Evolutionary conservation across 2,329 filamentous ascomycete species (phyloP).

Genomic region (Knoxdaviesia capensis): DNA sequence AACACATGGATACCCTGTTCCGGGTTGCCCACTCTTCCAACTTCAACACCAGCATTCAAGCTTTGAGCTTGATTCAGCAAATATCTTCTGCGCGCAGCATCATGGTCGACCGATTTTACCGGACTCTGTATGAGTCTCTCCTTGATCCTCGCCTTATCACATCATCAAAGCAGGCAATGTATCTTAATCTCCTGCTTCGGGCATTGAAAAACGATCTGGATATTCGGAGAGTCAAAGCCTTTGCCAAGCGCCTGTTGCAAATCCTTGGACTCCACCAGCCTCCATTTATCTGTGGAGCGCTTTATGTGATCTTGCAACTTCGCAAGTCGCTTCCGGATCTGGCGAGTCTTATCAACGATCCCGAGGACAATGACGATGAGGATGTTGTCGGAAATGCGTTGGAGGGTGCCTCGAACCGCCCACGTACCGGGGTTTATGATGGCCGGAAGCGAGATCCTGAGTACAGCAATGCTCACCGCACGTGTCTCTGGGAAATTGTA

Average conservation of each 20-base stretch:
- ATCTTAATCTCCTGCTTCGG: conserved; percentile 78
- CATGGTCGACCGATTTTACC: conserved; percentile 78
- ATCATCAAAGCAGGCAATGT: conserved; percentile 89
- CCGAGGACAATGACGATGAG: conserved; percentile 56
- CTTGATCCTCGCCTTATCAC: conserved; percentile 72
- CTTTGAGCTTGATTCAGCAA: conserved; percentile 86
- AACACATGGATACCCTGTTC: conserved; percentile 86
- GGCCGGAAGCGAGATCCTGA: conserved; percentile 81
- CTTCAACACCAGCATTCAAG: conserved; percentile 96
- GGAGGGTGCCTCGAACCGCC: conserved; percentile 7
- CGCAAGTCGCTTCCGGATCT: conserved; percentile 64
- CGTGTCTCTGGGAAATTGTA: conserved; percentile 83
- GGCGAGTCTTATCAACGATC: conserved; percentile 55
- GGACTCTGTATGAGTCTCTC: conserved; percentile 86
- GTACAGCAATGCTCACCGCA: conserved; percentile 80
- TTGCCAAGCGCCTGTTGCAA: conserved; percentile 83
- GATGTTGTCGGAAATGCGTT: conserved; percentile 16
- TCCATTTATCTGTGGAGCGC: conserved; percentile 77
- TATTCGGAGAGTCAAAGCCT: conserved; percentile 80
- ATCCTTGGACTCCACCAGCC: conserved; percentile 76
- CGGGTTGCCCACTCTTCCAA: conserved; percentile 93
- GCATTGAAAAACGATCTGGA: conserved; percentile 81
- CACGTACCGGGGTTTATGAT: conserved; percentile 38
- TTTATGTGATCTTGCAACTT: conserved; percentile 74
- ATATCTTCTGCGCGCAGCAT: conserved; percentile 64